phyloP scores from a whole-genome alignment of 2,329 filamentous ascomycete genomes.

The Hirsutella thompsonii region DNA sequence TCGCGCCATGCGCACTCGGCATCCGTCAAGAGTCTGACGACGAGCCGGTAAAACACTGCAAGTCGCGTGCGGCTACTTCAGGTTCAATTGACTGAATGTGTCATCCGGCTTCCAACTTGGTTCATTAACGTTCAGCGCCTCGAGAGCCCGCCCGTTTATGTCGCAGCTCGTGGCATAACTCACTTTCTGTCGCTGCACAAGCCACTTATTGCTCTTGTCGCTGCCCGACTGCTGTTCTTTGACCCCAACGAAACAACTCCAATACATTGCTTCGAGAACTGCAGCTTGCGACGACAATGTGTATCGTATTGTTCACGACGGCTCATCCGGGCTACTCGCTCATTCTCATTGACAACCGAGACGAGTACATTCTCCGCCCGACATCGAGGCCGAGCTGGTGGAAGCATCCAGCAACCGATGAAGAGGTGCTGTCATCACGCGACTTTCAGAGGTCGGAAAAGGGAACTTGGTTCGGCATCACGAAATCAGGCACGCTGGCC shows the following conservation, averaged over 20 bases:
- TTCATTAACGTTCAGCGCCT: neutral
- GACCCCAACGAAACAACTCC: too few relatives aligned
- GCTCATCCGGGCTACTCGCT: conserved; percentile 63
- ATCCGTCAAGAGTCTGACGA: neutral
- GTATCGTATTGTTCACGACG: conserved; percentile 65
- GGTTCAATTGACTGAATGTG: neutral
- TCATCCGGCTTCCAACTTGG: neutral
- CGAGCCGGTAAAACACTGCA: neutral
- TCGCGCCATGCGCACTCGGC: neutral
- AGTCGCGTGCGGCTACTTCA: neutral
- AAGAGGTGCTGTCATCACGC: conserved; percentile 42
- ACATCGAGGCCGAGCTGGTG: conserved; percentile 55
- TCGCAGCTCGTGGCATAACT: neutral
- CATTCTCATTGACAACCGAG: conserved; percentile 66
- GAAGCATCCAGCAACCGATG: conserved; percentile 29
- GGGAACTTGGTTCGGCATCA: conserved; percentile 56
- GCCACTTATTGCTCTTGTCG: neutral
- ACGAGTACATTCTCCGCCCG: conserved; percentile 56
- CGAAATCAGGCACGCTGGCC: conserved; percentile 44
- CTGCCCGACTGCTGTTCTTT: too few relatives aligned
- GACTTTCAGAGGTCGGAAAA: conserved; percentile 49
- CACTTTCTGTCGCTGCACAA: neutral
- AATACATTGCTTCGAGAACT: too few relatives aligned
- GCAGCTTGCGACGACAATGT: conserved; percentile 41
- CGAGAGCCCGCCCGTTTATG: too few relatives aligned